These are phyloP conservation scores for Cicer yamashitae DNA, from an alignment of 306 rosid species.

Conservation along the genomic window DNA sequence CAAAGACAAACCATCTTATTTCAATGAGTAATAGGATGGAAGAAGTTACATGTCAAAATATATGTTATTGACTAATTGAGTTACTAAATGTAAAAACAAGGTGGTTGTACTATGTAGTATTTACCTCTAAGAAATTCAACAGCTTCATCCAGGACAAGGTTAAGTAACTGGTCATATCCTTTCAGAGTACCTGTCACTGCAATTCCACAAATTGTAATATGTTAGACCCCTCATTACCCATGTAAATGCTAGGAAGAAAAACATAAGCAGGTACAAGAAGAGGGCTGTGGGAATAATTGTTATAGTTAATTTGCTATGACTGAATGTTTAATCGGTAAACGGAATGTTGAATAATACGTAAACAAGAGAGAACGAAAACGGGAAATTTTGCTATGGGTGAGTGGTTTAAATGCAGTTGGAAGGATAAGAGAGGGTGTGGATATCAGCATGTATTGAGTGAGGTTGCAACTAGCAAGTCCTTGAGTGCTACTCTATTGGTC, in stretches of 20 bases:
- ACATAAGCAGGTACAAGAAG: too few relatives aligned
- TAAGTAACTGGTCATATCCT: constrained; percentile 95
- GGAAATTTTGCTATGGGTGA: too few relatives aligned
- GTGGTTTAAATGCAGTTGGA: too few relatives aligned
- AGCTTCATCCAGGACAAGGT: constrained; percentile 95
- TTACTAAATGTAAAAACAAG: neutral
- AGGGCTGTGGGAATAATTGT: too few relatives aligned
- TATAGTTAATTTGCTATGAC: too few relatives aligned
- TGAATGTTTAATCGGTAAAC: too few relatives aligned
- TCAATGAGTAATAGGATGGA: neutral
- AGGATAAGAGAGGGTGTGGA: too few relatives aligned
- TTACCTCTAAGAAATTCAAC: constrained; percentile 91
- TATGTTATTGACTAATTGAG: neutral
- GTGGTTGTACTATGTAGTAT: neutral
- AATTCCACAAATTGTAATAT: constrained; percentile 39
- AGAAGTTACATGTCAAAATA: neutral
- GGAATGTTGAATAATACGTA: too few relatives aligned
- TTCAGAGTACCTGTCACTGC: constrained; percentile 87
- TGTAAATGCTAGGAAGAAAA: neutral
- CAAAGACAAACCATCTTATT: neutral
- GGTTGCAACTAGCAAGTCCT: too few relatives aligned
- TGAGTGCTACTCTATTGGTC: too few relatives aligned
- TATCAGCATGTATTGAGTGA: too few relatives aligned
- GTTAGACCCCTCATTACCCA: constrained; percentile 14
- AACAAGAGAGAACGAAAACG: too few relatives aligned